Percentiles rank a stretch among this genome's conserved stretches.
Evolutionary conservation across 1,284 basidiomycete genomes (phyloP).

Genomic region (Sanghuangporus sanghuang): DNA sequence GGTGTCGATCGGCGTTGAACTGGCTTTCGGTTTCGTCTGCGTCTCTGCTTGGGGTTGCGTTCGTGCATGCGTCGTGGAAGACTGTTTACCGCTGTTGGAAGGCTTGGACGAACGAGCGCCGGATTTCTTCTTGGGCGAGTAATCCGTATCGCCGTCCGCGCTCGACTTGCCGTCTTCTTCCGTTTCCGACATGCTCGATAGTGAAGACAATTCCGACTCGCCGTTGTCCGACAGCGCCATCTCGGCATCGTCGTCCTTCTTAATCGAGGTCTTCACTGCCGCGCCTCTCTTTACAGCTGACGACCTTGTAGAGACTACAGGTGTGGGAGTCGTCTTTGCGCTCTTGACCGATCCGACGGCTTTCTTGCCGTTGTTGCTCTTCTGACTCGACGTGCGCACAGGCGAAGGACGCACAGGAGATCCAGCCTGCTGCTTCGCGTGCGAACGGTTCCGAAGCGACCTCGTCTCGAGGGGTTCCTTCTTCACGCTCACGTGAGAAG

Average conservation of each 20-base stretch:
- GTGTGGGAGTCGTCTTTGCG: neutral
- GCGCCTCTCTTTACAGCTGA: neutral
- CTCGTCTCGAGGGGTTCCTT: neutral
- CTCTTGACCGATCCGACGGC: neutral
- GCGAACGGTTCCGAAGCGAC: neutral
- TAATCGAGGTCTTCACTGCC: neutral
- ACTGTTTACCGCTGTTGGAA: no score
- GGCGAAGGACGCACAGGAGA: neutral
- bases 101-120: neutral
- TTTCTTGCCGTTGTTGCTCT: neutral
- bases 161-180: neutral
- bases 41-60: neutral
- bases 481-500: neutral
- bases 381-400: neutral
- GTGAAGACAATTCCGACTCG: constrained; percentile 5
- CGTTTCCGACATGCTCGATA: constrained; percentile 2
- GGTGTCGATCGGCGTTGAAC: neutral
- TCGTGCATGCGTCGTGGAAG: neutral
- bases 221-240: neutral
- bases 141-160: neutral
- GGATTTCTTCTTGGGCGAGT: constrained; percentile 2
- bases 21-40: neutral
- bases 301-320: neutral
- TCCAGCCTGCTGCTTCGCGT: neutral
- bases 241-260: neutral